phyloP scores from a whole-genome alignment of 305 asterid genomes.

The Fraxinus paxiana region DNA sequence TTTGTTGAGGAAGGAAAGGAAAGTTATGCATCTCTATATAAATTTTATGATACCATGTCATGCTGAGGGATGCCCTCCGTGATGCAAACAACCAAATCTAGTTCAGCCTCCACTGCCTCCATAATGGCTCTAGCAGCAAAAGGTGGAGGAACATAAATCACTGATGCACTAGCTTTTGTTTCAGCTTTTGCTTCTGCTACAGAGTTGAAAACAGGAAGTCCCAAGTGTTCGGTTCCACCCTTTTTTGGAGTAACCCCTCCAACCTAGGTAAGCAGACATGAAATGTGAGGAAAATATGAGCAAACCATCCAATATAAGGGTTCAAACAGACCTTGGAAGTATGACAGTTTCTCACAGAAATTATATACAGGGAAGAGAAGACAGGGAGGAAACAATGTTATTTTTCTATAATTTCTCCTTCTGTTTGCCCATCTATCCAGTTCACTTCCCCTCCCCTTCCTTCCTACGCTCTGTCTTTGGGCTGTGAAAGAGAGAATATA shows the following conservation, averaged over 20 bases:
- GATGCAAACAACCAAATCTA: constrained; percentile 55
- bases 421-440: not conserved
- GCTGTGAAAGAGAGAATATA: not conserved
- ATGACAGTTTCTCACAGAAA: not conserved
- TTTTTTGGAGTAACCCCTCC: constrained; percentile 92
- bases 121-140: constrained; percentile 84
- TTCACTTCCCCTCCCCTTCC: not conserved
- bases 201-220: constrained; percentile 63
- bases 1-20: not conserved
- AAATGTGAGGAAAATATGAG: not conserved
- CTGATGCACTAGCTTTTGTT: constrained; percentile 88
- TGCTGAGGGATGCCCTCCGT: constrained; percentile 62
- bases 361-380: not conserved
- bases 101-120: constrained; percentile 88
- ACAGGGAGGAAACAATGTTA: not conserved
- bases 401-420: not conserved
- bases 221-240: constrained; percentile 50
- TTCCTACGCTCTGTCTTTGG: not conserved
- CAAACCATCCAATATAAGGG: not conserved
- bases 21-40: not conserved
- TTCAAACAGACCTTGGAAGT: not conserved
- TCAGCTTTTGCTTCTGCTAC: constrained; percentile 96
- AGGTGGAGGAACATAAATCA: constrained; percentile 90
- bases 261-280: constrained; percentile 48
- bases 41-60: constrained; percentile 62